Evolutionary conservation across 2,329 filamentous ascomycete genomes (phyloP).

Genomic region (Sclerotiophoma versabilis): DNA sequence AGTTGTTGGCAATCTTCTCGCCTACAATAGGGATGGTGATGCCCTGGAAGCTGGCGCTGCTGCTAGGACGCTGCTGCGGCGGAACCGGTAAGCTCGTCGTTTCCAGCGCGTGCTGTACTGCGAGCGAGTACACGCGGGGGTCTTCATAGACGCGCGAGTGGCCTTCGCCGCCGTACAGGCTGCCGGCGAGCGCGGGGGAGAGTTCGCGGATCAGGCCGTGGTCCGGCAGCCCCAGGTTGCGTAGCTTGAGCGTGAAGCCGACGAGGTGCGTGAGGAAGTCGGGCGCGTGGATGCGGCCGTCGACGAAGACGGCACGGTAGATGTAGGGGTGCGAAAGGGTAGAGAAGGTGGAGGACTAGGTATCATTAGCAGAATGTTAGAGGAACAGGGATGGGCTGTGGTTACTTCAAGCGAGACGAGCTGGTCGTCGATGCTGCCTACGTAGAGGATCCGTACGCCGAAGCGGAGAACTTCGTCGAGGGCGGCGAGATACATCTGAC

Average conservation of each 20-base stretch:
- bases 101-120: conserved; percentile 57
- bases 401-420: conserved; percentile 87
- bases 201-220: conserved; percentile 93
- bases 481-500: conserved; percentile 78
- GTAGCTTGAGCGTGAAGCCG: conserved; percentile 89
- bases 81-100: conserved; percentile 50
- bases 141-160: conserved; percentile 96
- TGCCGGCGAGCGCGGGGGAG: conserved; percentile 85
- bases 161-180: conserved; percentile 88
- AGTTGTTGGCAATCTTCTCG: conserved; percentile 30
- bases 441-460: conserved; percentile 83
- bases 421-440: conserved; percentile 97
- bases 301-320: conserved; percentile 93
- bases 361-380: conserved; percentile 31
- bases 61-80: conserved; percentile 28
- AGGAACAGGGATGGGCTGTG: conserved; percentile 22
- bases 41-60: conserved; percentile 35
- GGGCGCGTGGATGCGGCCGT: conserved; percentile 87
- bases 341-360: conserved; percentile 87
- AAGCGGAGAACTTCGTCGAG: conserved; percentile 77
- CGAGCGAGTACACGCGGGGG: conserved; percentile 76
- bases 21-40: conserved; percentile 43
- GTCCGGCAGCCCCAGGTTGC: conserved; percentile 90
- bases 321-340: conserved; percentile 90
- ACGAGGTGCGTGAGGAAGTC: conserved; percentile 94